Percentiles rank a stretch among this genome's conserved stretches.
These are phyloP conservation scores for Sporisorium exsertum DNA, from an alignment of 1,284 basidiomycete genomes.

Conservation along the genomic window DNA sequence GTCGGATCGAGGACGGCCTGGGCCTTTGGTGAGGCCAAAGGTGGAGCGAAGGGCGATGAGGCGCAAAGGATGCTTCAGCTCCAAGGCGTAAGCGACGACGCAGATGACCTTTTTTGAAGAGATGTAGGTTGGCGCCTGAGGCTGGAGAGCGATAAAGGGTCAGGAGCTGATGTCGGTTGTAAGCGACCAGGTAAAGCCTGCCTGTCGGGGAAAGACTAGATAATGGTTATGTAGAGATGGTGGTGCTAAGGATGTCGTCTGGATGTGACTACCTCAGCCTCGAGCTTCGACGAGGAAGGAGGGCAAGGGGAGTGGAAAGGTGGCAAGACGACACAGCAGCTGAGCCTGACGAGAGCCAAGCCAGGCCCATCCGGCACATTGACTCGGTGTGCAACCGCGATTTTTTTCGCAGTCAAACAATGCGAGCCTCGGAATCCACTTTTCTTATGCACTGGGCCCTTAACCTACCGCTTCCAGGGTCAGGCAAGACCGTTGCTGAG, in stretches of 20 bases:
- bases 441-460: slow-evolving; percentile 1
- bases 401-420: slow-evolving; percentile 6
- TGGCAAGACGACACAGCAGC: not conserved
- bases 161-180: not conserved
- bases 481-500: not conserved
- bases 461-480: not conserved
- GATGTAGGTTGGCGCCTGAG: not conserved
- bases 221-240: not conserved
- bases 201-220: not conserved
- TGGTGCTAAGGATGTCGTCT: not conserved
- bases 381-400: slow-evolving; percentile 2
- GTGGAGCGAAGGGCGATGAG: not conserved
- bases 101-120: not conserved
- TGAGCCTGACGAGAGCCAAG: slow-evolving; percentile 9
- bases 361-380: not conserved
- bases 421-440: slow-evolving; percentile 1
- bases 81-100: not conserved
- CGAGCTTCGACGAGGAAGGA: not conserved
- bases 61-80: not conserved
- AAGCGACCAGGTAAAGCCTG: not conserved
- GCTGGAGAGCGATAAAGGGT: not conserved
- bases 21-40: not conserved
- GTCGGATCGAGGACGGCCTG: not conserved
- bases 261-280: not conserved
- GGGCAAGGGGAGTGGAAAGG: not conserved